Base-by-base conservation (phyloP, 768 basidiomycete species). In the Albatrellus ellisii region DNA sequence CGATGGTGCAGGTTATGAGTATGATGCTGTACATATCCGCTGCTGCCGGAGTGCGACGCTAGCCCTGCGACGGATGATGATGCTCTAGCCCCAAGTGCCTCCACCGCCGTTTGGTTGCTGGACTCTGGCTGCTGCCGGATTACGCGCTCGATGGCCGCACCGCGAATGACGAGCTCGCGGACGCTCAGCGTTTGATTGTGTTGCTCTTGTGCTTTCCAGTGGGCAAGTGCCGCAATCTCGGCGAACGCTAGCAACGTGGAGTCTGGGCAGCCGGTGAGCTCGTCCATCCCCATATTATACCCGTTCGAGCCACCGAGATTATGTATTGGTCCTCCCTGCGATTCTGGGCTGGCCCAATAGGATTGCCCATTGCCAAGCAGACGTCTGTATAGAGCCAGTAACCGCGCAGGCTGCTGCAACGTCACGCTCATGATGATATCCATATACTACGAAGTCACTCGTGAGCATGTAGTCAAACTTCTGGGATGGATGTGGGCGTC, bases 261-360 rank as follows among this genome's bases (percentile, higher is more conserved):
- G 52, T 89, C 81, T 2, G 85, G 77, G 62, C 84, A 87, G 22
- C 85, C 85, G 18, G 73, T 78, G 46, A 87, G 59, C 35, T 62
- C 58, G 48, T 83, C 80, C 71, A 87, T 77, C 37, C 69, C 70
- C 49, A 76, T 59, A 41, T 71, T 64, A 39, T 62, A 61, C 36
- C 67, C 61, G 12, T 32, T 18, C 18, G 31, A n/a, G 35, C 15
- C 35, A 8, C 17, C 35, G 11, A 18, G 20, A 22, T 22, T 24
- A 12, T 17, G 12, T 18, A 36, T 22, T 12, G 20, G 20, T 36
- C 35, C 35, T 36, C 35, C 25, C 20, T 36, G 35, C 25, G 35
- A 36, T 18, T 22, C 35, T 22, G 35, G 25, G 34, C 51, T 55
- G 35, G 60, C 56, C 65, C 73, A 73, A 52, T 63, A 73, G 28